A percentile compares a stretch with the other conserved stretches of the same genome.
Evolutionary conservation across 2,329 filamentous ascomycete genomes (phyloP).

Genomic region (Fusarium pilosicola): DNA sequence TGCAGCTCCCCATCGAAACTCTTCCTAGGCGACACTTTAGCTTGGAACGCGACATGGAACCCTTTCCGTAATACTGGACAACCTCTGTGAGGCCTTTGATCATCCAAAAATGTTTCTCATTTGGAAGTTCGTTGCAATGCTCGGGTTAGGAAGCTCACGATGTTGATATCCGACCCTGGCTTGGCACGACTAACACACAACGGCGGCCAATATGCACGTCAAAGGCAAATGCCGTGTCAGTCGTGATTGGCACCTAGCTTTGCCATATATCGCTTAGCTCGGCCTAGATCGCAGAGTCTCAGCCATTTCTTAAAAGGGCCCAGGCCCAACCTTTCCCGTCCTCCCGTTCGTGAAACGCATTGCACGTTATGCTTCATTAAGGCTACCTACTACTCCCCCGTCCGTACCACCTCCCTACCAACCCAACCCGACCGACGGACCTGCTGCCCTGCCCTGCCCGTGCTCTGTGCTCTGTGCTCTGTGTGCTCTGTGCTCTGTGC

Average conservation of each 20-base stretch:
- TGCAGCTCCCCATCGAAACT: slow-evolving; percentile 27
- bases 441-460: not conserved
- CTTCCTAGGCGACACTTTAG: slow-evolving; percentile 20
- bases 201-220: slow-evolving; percentile 26
- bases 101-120: not conserved
- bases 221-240: slow-evolving; percentile 25
- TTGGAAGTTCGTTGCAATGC: not conserved
- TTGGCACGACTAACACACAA: slow-evolving; percentile 20
- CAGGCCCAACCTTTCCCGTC: slow-evolving; percentile 34
- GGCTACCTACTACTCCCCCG: slow-evolving; percentile 4
- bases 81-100: slow-evolving; percentile 7
- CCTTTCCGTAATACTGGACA: slow-evolving; percentile 21
- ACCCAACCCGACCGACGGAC: not conserved
- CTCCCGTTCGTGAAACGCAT: slow-evolving; percentile 30
- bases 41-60: slow-evolving; percentile 32
- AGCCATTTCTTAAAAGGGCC: slow-evolving; percentile 34
- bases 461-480: not conserved
- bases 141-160: slow-evolving; percentile 1
- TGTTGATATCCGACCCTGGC: slow-evolving; percentile 13
- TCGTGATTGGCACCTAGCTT: slow-evolving; percentile 17
- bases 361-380: slow-evolving; percentile 29
- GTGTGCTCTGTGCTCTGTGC: not conserved
- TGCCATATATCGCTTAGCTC: slow-evolving; percentile 22
- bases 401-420: not conserved
- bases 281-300: not conserved